A percentile compares a stretch with the other conserved stretches of the same genome.
Conservation (phyloP, 1,284 basidiomycete genomes). For the Tilletia indica region DNA sequence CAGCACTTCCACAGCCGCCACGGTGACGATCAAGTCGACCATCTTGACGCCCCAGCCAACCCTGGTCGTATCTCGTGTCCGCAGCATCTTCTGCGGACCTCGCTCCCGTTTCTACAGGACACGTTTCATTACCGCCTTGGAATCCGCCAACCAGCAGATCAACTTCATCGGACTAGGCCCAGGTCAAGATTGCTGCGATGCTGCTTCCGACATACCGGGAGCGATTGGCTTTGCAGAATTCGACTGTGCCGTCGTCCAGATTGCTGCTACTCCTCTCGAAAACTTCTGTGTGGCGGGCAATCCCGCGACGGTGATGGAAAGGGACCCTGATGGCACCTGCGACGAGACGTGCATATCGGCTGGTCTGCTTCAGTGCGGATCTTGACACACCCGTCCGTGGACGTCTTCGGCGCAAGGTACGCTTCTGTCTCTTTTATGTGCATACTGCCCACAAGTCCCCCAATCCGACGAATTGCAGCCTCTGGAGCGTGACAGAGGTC, state of each 20-base stretch:
- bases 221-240: not conserved
- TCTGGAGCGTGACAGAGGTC: too few relatives aligned
- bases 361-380: too few relatives aligned
- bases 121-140: not conserved
- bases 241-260: not conserved
- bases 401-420: too few relatives aligned
- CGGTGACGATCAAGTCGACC: not conserved
- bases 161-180: not conserved
- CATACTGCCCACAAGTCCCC: too few relatives aligned
- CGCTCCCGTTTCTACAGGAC: not conserved
- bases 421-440: too few relatives aligned
- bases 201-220: not conserved
- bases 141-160: not conserved
- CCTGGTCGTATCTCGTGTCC: not conserved
- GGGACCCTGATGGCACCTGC: too few relatives aligned
- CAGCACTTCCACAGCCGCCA: not conserved
- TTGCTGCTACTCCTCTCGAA: not conserved
- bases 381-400: not conserved
- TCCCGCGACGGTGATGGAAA: not conserved
- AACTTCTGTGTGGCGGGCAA: not conserved
- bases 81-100: not conserved
- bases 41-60: not conserved
- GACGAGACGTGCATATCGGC: too few relatives aligned
- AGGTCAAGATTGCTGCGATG: slow-evolving; percentile 1
- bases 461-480: too few relatives aligned